Conservation (phyloP, 768 basidiomycete species). For the Suillus placidus region DNA sequence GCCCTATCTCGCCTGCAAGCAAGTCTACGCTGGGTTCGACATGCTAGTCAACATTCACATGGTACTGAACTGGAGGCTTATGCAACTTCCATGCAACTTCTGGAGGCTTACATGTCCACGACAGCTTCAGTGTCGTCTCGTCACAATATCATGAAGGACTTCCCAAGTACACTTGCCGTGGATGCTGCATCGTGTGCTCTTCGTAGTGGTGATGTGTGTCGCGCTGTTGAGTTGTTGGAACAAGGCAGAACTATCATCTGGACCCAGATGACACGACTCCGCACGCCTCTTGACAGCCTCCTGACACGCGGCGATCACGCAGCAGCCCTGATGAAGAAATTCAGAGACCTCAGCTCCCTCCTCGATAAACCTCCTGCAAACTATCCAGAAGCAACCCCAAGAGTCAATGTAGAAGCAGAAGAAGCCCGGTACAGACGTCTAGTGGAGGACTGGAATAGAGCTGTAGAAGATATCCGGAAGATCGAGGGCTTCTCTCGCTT, state of each 20-base stretch:
- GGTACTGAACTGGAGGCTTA: conserved; percentile 7
- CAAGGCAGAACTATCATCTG: conserved; percentile 18
- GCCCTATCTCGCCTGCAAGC: background rate
- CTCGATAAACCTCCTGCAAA: conserved; percentile 8
- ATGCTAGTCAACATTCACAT: conserved; percentile 6
- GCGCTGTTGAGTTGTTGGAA: too few species aligned
- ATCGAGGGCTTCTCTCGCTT: conserved; percentile 20
- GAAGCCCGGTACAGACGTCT: conserved; percentile 14
- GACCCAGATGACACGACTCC: conserved; percentile 29
- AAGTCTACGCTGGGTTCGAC: background rate
- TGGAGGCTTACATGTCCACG: conserved; percentile 7
- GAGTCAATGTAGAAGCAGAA: conserved; percentile 1
- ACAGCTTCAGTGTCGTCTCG: conserved; percentile 5
- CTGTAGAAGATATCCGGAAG: background rate
- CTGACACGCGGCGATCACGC: background rate
- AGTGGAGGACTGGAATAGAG: conserved; percentile 10
- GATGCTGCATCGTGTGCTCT: conserved; percentile 6
- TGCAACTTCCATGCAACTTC: background rate
- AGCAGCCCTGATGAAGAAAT: conserved; percentile 10
- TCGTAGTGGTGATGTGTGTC: too few species aligned
- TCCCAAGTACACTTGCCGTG: background rate
- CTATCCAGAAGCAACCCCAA: background rate
- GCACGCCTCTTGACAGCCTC: conserved; percentile 28
- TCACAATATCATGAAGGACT: background rate
- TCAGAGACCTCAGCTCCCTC: conserved; percentile 13